Percentiles rank a stretch among this genome's conserved stretches.
These are phyloP conservation scores for Alternaria novae-zelandiae DNA, from an alignment of 2,329 filamentous ascomycete genomes.

Conservation along the genomic window DNA sequence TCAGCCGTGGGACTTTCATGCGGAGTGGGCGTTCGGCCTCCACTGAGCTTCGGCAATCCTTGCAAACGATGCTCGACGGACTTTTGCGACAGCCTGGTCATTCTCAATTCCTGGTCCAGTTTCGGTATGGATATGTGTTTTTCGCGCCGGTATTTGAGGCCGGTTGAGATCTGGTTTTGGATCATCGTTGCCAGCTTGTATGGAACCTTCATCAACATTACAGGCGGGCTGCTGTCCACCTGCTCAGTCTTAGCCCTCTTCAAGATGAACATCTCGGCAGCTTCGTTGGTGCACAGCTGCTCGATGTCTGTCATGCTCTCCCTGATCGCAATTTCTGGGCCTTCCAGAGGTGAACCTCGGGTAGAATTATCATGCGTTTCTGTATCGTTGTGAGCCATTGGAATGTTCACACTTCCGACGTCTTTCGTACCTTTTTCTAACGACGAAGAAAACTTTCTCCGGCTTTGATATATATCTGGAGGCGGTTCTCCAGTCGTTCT, in stretches of 20 bases:
- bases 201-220: neutral
- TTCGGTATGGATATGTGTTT: neutral
- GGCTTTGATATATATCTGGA: neutral
- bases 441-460: neutral
- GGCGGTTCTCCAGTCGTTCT: neutral
- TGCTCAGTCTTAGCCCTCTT: too few species aligned
- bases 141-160: neutral
- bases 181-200: neutral
- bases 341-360: neutral
- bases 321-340: neutral
- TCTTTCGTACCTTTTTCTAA: neutral
- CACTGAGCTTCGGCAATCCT: neutral
- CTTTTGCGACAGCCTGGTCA: neutral
- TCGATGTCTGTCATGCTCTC: neutral
- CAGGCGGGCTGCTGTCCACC: neutral
- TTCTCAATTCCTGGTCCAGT: neutral
- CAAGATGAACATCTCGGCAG: neutral
- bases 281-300: neutral
- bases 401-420: neutral
- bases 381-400: neutral
- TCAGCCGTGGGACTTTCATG: neutral
- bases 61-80: neutral
- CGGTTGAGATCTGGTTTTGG: neutral
- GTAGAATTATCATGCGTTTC: neutral
- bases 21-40: neutral